Evolutionary conservation across 306 rosid species (phyloP).

Genomic region (Cucurbita maxima): DNA sequence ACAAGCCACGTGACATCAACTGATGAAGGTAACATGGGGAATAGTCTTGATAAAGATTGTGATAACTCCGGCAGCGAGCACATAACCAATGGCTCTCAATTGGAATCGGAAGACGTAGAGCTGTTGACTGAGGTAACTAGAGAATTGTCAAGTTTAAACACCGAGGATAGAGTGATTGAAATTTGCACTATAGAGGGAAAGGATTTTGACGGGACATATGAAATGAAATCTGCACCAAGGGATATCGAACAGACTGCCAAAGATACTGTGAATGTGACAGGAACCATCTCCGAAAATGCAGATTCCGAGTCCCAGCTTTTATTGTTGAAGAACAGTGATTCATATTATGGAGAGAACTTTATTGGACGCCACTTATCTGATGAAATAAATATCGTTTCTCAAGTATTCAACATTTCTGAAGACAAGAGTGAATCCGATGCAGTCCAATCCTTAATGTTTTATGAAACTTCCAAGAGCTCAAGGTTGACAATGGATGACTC

Average conservation of each 20-base stretch:
- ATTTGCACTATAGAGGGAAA: background rate
- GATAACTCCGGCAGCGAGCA: background rate
- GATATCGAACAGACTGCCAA: background rate
- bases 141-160: background rate
- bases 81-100: background rate
- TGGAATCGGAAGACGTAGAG: background rate
- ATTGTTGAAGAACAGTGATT: background rate
- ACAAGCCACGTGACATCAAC: constrained; percentile 13
- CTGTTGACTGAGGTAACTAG: background rate
- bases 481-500: constrained; percentile 16
- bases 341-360: background rate
- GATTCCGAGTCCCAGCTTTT: constrained; percentile 7
- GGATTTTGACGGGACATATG: constrained; percentile 8
- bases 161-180: background rate
- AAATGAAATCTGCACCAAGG: constrained; percentile 7
- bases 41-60: background rate
- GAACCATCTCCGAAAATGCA: constrained; percentile 7
- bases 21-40: constrained; percentile 6
- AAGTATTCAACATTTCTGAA: background rate
- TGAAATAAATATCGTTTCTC: background rate
- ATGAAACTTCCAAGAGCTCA: constrained; percentile 25
- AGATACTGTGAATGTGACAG: constrained; percentile 6
- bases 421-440: constrained; percentile 9
- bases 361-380: background rate
- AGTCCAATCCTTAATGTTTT: constrained; percentile 8